Conservation (phyloP, 768 basidiomycete genomes). For the Dendrothele bispora region DNA sequence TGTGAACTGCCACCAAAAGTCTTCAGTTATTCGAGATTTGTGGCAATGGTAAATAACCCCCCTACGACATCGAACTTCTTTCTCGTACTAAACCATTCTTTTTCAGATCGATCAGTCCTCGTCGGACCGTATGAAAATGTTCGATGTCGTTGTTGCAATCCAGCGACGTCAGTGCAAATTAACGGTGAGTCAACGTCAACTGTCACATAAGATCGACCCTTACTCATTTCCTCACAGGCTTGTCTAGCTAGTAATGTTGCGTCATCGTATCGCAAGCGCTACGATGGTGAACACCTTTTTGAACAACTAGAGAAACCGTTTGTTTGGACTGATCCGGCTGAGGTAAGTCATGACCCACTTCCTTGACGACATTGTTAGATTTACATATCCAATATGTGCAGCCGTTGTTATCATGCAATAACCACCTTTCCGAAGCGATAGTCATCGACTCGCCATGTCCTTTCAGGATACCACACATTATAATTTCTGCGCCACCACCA, state of each 20-base stretch:
- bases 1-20: too few relatives aligned
- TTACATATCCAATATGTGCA: conserved; percentile 9
- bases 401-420: conserved; percentile 31
- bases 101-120: conserved; percentile 22
- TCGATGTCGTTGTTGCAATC: conserved; percentile 31
- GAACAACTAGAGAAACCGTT: conserved; percentile 37
- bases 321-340: conserved; percentile 52
- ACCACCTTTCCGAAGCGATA: conserved; percentile 27
- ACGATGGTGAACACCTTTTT: conserved; percentile 31
- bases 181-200: conserved; percentile 31
- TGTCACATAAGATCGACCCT: conserved; percentile 4
- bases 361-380: conserved; percentile 5
- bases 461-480: conserved; percentile 43
- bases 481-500: conserved; percentile 38
- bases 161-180: conserved; percentile 38
- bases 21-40: too few relatives aligned
- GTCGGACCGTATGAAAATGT: conserved; percentile 28
- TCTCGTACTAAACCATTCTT: not conserved
- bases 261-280: conserved; percentile 35
- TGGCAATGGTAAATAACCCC: too few relatives aligned
- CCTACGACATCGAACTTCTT: not conserved
- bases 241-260: conserved; percentile 39
- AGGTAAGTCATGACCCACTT: conserved; percentile 31
- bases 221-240: conserved; percentile 30
- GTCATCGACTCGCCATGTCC: conserved; percentile 46